Evolutionary conservation across 164 flowering plant genomes (phyloP).

Genomic region (Umbellularia californica): DNA sequence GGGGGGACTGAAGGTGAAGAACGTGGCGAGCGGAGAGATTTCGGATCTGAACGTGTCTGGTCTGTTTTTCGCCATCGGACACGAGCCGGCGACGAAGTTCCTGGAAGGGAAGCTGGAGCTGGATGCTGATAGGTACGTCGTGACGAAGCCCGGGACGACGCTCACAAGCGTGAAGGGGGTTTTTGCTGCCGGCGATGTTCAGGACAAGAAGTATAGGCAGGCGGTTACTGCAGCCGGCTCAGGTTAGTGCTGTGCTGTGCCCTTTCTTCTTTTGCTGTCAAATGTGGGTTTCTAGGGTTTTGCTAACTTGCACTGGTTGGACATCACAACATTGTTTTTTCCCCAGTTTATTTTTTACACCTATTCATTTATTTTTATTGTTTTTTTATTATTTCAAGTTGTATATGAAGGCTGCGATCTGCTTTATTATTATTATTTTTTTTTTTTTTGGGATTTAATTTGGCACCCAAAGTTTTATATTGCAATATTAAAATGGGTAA

Average conservation of each 20-base stretch:
- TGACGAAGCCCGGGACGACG: slow-evolving; percentile 80
- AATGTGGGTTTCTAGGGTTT: background rate
- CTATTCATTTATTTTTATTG: no score
- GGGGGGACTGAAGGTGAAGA: slow-evolving; percentile 77
- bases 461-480: no score
- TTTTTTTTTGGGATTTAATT: no score
- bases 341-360: no score
- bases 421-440: no score
- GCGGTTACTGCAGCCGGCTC: slow-evolving; percentile 96
- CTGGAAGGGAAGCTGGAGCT: slow-evolving; percentile 79
- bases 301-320: background rate
- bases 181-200: slow-evolving; percentile 98
- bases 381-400: no score
- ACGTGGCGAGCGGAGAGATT: slow-evolving; percentile 59
- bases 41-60: slow-evolving; percentile 76
- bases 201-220: slow-evolving; percentile 96
- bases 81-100: slow-evolving; percentile 94
- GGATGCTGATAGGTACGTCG: slow-evolving; percentile 78
- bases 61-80: slow-evolving; percentile 93
- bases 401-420: no score
- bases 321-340: no score
- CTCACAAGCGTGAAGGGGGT: slow-evolving; percentile 79
- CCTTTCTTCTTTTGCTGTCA: background rate
- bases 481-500: no score
- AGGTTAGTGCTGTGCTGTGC: slow-evolving; percentile 33